Conservation (phyloP, 768 basidiomycete genomes). For the Cubamyces lactineus region DNA sequence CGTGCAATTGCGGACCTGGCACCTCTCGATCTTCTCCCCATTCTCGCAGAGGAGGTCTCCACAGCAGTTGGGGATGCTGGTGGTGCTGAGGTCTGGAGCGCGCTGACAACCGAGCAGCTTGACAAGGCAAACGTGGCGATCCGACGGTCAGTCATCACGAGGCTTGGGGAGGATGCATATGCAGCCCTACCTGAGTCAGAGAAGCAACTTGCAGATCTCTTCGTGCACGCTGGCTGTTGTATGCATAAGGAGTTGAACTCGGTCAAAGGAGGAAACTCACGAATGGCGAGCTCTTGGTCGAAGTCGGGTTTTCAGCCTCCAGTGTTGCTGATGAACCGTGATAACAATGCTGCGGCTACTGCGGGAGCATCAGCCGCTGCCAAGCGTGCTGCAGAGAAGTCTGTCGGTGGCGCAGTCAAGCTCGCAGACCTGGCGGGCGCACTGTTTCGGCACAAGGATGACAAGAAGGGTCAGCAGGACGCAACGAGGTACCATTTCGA, state of each 20-base stretch:
- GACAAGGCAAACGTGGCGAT: neutral
- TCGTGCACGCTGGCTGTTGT: slow-evolving; percentile 43
- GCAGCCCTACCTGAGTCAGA: slow-evolving; percentile 20
- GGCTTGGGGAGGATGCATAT: slow-evolving; percentile 24
- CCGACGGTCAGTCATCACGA: neutral
- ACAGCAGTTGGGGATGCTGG: neutral
- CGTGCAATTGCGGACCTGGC: neutral
- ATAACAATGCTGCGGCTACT: slow-evolving; percentile 21
- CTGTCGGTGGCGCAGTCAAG: slow-evolving; percentile 35
- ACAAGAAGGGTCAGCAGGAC: slow-evolving; percentile 42
- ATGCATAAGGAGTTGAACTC: slow-evolving; percentile 45
- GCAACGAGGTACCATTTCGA: slow-evolving; percentile 32
- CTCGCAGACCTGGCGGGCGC: slow-evolving; percentile 33
- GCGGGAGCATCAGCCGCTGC: slow-evolving; percentile 17
- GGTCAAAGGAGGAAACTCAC: slow-evolving; percentile 35
- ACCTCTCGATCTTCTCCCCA: neutral
- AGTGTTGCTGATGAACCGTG: slow-evolving; percentile 17
- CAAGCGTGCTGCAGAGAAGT: slow-evolving; percentile 25
- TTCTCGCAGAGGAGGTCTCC: neutral
- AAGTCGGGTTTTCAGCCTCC: neutral
- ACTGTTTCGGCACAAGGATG: slow-evolving; percentile 40
- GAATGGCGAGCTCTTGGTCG: slow-evolving; percentile 18
- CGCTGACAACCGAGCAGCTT: neutral
- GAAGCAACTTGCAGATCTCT: slow-evolving; percentile 29
- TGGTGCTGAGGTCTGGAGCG: neutral